Base-by-base conservation (phyloP, 2,329 filamentous ascomycete genomes). In the Corinectria fuckeliana region DNA sequence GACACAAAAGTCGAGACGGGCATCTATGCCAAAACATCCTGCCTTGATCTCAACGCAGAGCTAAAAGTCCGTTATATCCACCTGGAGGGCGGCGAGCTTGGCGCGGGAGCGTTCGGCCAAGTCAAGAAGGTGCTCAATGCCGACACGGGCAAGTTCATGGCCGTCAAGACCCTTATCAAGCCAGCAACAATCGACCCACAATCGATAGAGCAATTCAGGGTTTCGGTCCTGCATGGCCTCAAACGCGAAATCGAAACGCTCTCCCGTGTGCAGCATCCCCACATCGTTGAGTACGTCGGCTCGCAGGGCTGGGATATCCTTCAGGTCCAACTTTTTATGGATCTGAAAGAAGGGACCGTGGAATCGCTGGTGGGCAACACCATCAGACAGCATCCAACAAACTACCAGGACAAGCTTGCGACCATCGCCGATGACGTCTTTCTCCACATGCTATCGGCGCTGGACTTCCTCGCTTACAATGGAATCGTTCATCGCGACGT, bases 281-380 rank as follows among this genome's bases (percentile, higher is more conserved):
- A 55, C 11, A 55, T 64, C 32, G 52, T 58, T 4, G 44, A 64
- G 2, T 58, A 28, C 20, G 56, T 63, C 28, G n/a, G 18, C 4
- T 58, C 44, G 3, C 53, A 54, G 16, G 49, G 42, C 23, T 55
- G 48, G 52, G 30, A 50, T 8, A 41, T 13, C 13, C 26, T 23
- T 16, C 16, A 49, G 4, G 23, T 60, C 2, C 50, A 60, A 16
- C 63, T 69, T 4, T 66, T 63, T 25, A 67, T 64, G 51, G 58
- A 28, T 4, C 51, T 65, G 2, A 62, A 57, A 38, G 36, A 69
- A 14, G 63, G 63, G 34, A 62, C 16, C 28, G 26, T 64, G 13
- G 5, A n/a, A 4, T 50, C 28, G n/a, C 28, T 49, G 16, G 16
- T 38, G 3, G 9, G 32, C 10, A 25, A 10, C 6, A 30, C 14